These are phyloP conservation scores for Mortierella sp. DNA, from an alignment of 371 early-diverging fungal species.

Conservation along the genomic window DNA sequence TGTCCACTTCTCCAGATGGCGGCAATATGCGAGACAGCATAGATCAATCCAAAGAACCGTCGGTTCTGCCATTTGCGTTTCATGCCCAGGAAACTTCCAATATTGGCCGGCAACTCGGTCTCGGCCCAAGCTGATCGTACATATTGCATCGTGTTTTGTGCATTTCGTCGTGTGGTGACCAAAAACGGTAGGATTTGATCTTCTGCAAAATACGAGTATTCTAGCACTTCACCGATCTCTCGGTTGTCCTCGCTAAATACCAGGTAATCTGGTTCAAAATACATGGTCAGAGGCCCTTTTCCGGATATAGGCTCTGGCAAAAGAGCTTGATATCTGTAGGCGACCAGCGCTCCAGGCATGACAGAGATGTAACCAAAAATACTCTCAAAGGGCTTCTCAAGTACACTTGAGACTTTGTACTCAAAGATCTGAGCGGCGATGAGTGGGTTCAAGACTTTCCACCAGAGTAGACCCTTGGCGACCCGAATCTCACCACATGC, in stretches of 20 bases:
- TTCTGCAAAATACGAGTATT: constrained; percentile 80
- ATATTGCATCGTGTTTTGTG: constrained; percentile 43
- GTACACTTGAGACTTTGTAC: constrained; percentile 91
- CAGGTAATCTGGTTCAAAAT: constrained; percentile 88
- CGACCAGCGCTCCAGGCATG: constrained; percentile 90
- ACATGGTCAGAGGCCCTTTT: constrained; percentile 79
- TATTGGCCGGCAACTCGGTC: constrained; percentile 46
- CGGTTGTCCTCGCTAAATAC: constrained; percentile 68
- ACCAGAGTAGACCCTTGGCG: constrained; percentile 78
- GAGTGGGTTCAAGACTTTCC: constrained; percentile 82
- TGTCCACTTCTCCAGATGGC: constrained; percentile 81
- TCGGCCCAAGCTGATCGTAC: constrained; percentile 53
- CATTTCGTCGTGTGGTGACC: constrained; percentile 27
- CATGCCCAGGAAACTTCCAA: constrained; percentile 90
- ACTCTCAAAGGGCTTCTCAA: constrained; percentile 94
- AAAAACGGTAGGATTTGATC: constrained; percentile 50
- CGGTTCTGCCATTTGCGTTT: constrained; percentile 96
- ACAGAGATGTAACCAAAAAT: constrained; percentile 92
- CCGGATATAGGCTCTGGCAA: constrained; percentile 53
- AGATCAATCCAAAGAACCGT: constrained; percentile 92
- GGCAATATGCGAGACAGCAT: constrained; percentile 83
- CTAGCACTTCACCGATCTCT: constrained; percentile 64
- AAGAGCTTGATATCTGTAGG: constrained; percentile 88
- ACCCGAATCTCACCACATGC: constrained; percentile 97
- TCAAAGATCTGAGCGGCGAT: constrained; percentile 95